Evolutionary conservation across 2,329 filamentous ascomycete genomes (phyloP).

Genomic region (Pseudogymnoascus sp.): DNA sequence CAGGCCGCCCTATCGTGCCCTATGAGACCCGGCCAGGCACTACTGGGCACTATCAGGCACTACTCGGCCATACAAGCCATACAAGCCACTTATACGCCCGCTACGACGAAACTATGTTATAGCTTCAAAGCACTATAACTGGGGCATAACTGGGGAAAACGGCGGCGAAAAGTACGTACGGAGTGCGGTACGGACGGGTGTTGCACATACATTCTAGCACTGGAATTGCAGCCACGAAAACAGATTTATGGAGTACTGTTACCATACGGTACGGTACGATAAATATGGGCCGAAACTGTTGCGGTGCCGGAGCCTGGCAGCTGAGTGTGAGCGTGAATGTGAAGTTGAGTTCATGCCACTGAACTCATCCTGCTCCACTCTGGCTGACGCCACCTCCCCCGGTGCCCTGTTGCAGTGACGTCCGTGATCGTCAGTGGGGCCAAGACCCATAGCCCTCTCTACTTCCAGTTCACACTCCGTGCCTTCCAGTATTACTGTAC

Average conservation of each 20-base stretch:
- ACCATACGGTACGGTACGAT: not conserved
- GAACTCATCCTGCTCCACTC: not conserved
- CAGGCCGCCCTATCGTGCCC: not conserved
- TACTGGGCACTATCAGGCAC: not conserved
- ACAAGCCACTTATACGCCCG: not conserved
- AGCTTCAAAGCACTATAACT: not conserved
- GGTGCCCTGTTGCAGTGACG: not conserved
- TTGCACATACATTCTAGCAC: not conserved
- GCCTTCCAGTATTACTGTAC: not conserved
- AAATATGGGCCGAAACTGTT: not conserved
- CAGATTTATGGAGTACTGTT: not conserved
- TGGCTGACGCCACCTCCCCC: not conserved
- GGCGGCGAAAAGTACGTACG: not conserved
- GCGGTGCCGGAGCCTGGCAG: not conserved
- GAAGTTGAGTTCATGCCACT: not conserved
- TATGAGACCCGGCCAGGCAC: not conserved
- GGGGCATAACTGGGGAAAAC: not conserved
- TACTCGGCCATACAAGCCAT: not conserved
- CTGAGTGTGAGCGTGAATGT: not conserved
- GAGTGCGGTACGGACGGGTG: not conserved
- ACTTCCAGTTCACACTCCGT: not conserved
- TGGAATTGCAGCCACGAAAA: not conserved
- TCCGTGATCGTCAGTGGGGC: not conserved
- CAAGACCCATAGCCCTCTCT: slow-evolving; percentile 3
- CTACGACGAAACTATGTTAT: not conserved